phyloP scores from a whole-genome alignment of 202 grass and related monocot species.

The Eragrostis tef region DNA sequence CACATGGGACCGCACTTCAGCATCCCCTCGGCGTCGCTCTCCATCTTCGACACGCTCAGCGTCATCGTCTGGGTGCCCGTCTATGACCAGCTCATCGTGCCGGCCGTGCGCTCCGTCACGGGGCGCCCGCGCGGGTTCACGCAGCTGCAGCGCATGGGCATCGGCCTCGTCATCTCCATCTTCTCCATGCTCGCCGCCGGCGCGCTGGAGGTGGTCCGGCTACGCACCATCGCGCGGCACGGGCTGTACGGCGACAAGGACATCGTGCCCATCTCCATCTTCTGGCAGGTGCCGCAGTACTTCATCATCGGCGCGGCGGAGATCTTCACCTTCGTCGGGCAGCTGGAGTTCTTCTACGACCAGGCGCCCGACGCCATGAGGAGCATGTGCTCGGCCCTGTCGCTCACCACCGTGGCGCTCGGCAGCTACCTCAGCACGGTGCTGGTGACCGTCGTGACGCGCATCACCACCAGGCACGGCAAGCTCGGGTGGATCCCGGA shows the following conservation, averaged over 20 bases:
- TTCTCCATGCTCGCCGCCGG: slow-evolving; percentile 67
- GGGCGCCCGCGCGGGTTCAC: slow-evolving; percentile 60
- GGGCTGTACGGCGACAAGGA: slow-evolving; percentile 45
- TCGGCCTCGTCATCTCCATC: slow-evolving; percentile 65
- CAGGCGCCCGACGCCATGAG: slow-evolving; percentile 62
- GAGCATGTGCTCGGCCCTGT: slow-evolving; percentile 61
- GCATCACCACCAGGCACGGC: slow-evolving; percentile 47
- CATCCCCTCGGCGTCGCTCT: slow-evolving; percentile 66
- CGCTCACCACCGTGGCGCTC: slow-evolving; percentile 51
- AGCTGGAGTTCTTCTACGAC: slow-evolving; percentile 36
- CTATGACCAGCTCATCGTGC: slow-evolving; percentile 54
- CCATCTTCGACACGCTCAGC: slow-evolving; percentile 66
- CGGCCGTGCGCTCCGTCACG: too few species aligned
- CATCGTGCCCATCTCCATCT: slow-evolving; percentile 53
- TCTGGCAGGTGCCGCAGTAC: slow-evolving; percentile 71
- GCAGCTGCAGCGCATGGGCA: slow-evolving; percentile 64
- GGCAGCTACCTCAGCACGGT: slow-evolving; percentile 53
- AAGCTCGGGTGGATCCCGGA: slow-evolving; percentile 54
- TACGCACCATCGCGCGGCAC: slow-evolving; percentile 33
- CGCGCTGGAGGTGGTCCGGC: slow-evolving; percentile 52
- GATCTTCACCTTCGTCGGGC: slow-evolving; percentile 67
- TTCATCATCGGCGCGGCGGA: slow-evolving; percentile 54
- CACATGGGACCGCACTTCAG: slow-evolving; percentile 56
- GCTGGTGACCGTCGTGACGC: slow-evolving; percentile 46
- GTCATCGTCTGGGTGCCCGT: slow-evolving; percentile 55